Percentiles rank a stretch among this genome's conserved stretches.
These are phyloP conservation scores for Sphaceloma murrayae DNA, from an alignment of 2,329 filamentous ascomycete species.

Conservation along the genomic window DNA sequence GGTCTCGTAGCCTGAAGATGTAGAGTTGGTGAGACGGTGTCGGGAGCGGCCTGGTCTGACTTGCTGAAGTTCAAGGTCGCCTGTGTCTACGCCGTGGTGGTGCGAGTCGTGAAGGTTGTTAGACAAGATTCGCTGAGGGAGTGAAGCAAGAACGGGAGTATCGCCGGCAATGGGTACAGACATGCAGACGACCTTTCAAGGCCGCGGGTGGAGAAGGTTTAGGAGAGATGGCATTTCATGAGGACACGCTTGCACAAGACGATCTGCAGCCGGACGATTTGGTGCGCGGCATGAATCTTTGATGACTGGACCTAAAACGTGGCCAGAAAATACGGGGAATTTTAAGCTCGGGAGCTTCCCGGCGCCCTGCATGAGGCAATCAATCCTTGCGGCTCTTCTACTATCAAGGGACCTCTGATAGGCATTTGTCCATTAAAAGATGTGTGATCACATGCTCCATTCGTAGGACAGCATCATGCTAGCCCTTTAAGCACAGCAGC, in stretches of 20 bases:
- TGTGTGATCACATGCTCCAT: too few relatives aligned
- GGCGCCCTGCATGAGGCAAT: neutral
- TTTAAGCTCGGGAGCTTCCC: neutral
- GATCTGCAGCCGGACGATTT: neutral
- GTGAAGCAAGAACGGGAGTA: neutral
- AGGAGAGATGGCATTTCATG: neutral
- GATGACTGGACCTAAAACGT: neutral
- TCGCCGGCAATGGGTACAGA: neutral
- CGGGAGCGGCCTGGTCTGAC: neutral
- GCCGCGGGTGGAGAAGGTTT: neutral
- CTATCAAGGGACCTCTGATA: neutral
- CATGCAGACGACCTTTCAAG: constrained; percentile 4
- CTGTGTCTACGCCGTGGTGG: neutral
- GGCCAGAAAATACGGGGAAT: neutral
- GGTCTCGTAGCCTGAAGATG: constrained; percentile 1
- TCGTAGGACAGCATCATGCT: too few relatives aligned
- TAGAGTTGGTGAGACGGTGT: constrained; percentile 3
- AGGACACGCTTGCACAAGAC: neutral
- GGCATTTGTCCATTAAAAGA: too few relatives aligned
- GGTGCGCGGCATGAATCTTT: too few relatives aligned
- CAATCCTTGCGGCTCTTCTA: neutral
- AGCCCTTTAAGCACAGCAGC: constrained; percentile 77
- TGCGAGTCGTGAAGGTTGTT: neutral
- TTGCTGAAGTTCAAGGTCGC: constrained; percentile 8
- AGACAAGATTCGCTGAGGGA: neutral